These are phyloP conservation scores for Cetraspora pellucida DNA, from an alignment of 192 early-diverging fungal genomes.

Conservation along the genomic window DNA sequence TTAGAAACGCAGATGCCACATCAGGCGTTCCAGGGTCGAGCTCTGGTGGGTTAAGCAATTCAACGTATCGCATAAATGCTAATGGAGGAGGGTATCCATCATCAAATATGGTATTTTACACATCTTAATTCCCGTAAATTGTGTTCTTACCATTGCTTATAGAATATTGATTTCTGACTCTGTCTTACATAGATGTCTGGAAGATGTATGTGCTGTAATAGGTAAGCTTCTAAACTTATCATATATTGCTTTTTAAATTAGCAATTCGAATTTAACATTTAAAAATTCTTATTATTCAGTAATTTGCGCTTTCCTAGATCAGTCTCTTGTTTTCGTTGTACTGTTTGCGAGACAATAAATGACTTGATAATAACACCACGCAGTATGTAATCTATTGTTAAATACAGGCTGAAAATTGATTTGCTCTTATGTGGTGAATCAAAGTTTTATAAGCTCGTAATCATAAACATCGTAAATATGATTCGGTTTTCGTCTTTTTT, in stretches of 20 bases:
- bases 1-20: too few species aligned
- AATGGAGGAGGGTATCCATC: too few species aligned
- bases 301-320: slow-evolving; percentile 71
- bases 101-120: too few species aligned
- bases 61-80: too few species aligned
- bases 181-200: slow-evolving; percentile 48
- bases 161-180: too few species aligned
- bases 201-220: slow-evolving; percentile 67
- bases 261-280: not conserved
- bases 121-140: too few species aligned
- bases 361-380: slow-evolving; percentile 51
- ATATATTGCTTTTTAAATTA: not conserved
- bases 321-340: slow-evolving; percentile 84
- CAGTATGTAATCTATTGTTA: slow-evolving; percentile 36
- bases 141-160: too few species aligned
- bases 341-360: slow-evolving; percentile 88
- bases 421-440: not conserved
- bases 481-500: not conserved
- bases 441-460: too few species aligned
- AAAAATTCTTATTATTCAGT: slow-evolving; percentile 42
- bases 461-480: not conserved
- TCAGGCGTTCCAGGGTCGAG: too few species aligned
- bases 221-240: slow-evolving; percentile 36
- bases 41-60: too few species aligned
- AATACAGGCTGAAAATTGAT: not conserved